Base-by-base conservation (phyloP, 2,329 filamentous ascomycete species). In the Paracamarosporium sp. region DNA sequence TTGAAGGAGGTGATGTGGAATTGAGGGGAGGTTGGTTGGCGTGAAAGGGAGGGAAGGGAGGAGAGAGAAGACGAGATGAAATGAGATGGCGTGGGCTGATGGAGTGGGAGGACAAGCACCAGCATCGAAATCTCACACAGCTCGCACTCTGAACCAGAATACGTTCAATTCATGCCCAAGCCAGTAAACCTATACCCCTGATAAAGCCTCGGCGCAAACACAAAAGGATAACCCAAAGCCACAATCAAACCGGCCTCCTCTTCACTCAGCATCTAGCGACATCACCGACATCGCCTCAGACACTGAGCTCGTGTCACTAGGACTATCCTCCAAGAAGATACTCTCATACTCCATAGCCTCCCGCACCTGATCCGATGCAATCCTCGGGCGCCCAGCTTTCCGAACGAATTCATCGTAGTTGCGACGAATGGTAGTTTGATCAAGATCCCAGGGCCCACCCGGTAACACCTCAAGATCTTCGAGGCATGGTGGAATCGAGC, bases 291-390 rank as follows among this genome's bases (percentile, higher is more conserved):
- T 12, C 46, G 24, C 22, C 7, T 27, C 47, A 40, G 27, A 35
- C 15, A 50, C 22, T n/a, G 30, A 36, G 30, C 45, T 35, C 12
- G 30, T 22, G 17, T 20, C 17, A 48, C 15, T 33, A 7, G 31
- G 15, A 44, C 55, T 53, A 30, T 28, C 38, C 27, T 46, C 47
- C 40, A 54, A 40, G 31, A 58, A 58, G 30, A 54, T 33, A 15
- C 25, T 33, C 38, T 58, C 56, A 33, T 40, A 54, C 28, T 31
- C 56, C 25, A 31, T 35, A 1, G 31, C 28, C 45, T 43, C 53
- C 7, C 17, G 15, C 25, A 28, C 38, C 8, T 27, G 36, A 25
- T 50, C 52, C 33, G 35, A 20, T 9, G 36, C 44, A 33, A n/a
- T 12, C 15, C 2, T 31, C n/a, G 15, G 22, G 25, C 13, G 20